Conservation (phyloP, 2,329 filamentous ascomycete genomes). For the Monilinia fructigena region DNA sequence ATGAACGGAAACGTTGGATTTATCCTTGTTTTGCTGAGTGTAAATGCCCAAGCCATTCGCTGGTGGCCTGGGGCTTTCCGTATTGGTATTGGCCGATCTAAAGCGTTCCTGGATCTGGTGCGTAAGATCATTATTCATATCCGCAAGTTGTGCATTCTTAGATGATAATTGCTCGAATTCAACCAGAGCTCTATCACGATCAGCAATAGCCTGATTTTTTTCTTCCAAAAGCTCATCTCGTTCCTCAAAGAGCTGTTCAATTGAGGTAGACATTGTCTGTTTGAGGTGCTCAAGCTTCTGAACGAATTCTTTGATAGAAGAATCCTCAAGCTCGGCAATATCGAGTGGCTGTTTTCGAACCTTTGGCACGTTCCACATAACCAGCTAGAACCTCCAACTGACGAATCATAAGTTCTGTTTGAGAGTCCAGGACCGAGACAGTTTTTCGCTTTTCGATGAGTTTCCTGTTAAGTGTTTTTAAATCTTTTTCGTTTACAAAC, state of each 20-base stretch:
- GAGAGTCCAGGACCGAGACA: conserved; percentile 88
- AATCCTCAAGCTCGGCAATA: conserved; percentile 78
- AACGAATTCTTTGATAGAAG: conserved; percentile 87
- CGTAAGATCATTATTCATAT: conserved; percentile 93
- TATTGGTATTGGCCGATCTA: conserved; percentile 67
- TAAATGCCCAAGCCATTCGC: conserved; percentile 62
- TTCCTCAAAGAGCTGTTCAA: conserved; percentile 64
- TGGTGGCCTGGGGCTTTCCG: conserved; percentile 45
- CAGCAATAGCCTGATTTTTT: conserved; percentile 74
- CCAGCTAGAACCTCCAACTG: conserved; percentile 88
- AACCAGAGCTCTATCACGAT: conserved; percentile 88
- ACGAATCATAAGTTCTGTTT: conserved; percentile 91
- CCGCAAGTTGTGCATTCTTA: conserved; percentile 90
- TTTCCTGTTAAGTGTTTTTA: conserved; percentile 72
- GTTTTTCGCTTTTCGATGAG: conserved; percentile 92
- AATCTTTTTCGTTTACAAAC: conserved; percentile 56
- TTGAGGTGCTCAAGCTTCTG: conserved; percentile 66
- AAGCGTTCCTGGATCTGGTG: conserved; percentile 92
- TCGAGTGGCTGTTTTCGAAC: conserved; percentile 79
- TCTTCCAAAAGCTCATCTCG: conserved; percentile 82
- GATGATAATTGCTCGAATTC: conserved; percentile 94
- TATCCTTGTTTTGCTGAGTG: conserved; percentile 51
- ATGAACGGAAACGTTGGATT: conserved; percentile 41
- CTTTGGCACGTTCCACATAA: conserved; percentile 83
- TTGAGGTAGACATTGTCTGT: conserved; percentile 54